A percentile compares a stretch with the other conserved stretches of the same genome.
phyloP scores from a whole-genome alignment of 306 rosid genomes.

The Acacia acuminata region DNA sequence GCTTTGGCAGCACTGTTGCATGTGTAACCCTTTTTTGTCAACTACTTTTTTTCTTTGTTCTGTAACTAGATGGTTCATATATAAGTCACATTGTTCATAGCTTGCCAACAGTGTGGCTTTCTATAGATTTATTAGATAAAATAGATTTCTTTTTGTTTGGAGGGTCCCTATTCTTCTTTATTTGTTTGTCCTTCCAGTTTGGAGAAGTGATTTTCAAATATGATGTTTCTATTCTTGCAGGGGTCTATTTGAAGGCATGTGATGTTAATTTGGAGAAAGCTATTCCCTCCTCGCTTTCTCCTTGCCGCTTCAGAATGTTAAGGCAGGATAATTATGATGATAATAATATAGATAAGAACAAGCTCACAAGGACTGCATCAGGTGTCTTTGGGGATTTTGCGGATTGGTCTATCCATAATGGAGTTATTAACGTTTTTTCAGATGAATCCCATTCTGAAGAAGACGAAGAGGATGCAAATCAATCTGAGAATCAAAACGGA shows the following conservation, averaged over 20 bases:
- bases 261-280: constrained; percentile 47
- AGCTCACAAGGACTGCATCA: constrained; percentile 47
- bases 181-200: constrained; percentile 18
- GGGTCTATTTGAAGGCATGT: constrained; percentile 76
- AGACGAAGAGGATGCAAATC: constrained; percentile 50
- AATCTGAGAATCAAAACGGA: constrained; percentile 50
- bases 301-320: constrained; percentile 63
- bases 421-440: constrained; percentile 54
- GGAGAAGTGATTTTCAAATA: constrained; percentile 30
- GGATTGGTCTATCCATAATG: constrained; percentile 63
- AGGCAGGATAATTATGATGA: constrained; percentile 51
- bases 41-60: not conserved
- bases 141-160: not conserved
- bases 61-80: not conserved
- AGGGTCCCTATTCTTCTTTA: not conserved
- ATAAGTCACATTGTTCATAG: not conserved
- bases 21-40: not conserved
- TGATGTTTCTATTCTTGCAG: constrained; percentile 49
- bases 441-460: constrained; percentile 48
- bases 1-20: not conserved
- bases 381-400: constrained; percentile 46
- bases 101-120: not conserved
- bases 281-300: constrained; percentile 68
- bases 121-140: not conserved
- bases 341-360: constrained; percentile 45